These are phyloP conservation scores for Daldinia grandis DNA, from an alignment of 495 filamentous ascomycete species.

Conservation along the genomic window DNA sequence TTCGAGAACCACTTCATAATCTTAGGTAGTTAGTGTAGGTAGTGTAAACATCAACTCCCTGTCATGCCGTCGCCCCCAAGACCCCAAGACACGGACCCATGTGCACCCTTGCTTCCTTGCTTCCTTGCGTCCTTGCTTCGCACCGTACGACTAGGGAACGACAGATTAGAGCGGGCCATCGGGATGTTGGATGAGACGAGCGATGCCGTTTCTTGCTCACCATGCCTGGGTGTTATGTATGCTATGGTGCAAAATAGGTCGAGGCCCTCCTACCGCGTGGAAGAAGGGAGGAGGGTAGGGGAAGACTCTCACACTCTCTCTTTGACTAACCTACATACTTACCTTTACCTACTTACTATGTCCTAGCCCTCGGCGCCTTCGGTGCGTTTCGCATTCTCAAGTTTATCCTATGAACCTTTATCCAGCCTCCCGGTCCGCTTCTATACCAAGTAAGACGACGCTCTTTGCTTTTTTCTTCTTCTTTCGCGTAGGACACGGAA, in stretches of 20 bases:
- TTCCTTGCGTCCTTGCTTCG: constrained; percentile 22
- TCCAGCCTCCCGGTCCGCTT: constrained; percentile 28
- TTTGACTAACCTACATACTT: neutral
- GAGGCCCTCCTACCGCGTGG: constrained; percentile 17
- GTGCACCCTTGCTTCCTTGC: constrained; percentile 20
- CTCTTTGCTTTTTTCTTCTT: constrained; percentile 3
- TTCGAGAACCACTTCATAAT: constrained; percentile 38
- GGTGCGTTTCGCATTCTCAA: constrained; percentile 15
- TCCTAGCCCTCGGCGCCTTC: constrained; percentile 6
- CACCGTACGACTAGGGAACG: constrained; percentile 37
- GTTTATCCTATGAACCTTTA: constrained; percentile 39
- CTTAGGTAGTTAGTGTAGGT: neutral
- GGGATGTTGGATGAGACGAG: constrained; percentile 27
- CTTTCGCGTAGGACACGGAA: constrained; percentile 21
- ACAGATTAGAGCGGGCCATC: constrained; percentile 38
- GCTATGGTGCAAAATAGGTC: constrained; percentile 14
- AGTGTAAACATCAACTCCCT: constrained; percentile 9
- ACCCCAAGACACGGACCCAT: constrained; percentile 1
- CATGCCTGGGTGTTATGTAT: neutral
- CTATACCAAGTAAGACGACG: constrained; percentile 26
- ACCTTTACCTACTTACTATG: neutral
- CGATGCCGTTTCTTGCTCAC: constrained; percentile 29
- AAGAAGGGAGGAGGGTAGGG: constrained; percentile 5
- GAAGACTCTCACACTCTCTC: constrained; percentile 3
- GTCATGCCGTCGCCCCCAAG: neutral